Percentiles rank a stretch among this genome's conserved stretches.
Conservation (phyloP, 2,329 filamentous ascomycete genomes). For the Rhinocladiella mackenziei region DNA sequence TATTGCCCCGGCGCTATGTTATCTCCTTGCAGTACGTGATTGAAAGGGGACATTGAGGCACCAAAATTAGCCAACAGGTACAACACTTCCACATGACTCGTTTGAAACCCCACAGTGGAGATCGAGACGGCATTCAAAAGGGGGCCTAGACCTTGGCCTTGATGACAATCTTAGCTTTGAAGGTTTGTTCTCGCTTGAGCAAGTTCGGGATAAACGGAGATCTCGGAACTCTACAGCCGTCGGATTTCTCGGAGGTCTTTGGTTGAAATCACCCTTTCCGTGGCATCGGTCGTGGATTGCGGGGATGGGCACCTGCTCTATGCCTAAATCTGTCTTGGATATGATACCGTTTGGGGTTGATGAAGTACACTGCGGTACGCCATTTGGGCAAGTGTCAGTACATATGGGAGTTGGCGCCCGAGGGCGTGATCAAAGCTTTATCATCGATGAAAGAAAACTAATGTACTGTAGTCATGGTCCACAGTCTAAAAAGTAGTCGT, state of each 20-base stretch:
- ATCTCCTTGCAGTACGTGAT: not conserved
- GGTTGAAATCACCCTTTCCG: too few relatives aligned
- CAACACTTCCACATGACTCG: not conserved
- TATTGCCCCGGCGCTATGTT: not conserved
- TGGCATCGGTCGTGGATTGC: too few relatives aligned
- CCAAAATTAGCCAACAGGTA: not conserved
- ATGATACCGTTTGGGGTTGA: not conserved
- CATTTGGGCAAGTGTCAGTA: not conserved
- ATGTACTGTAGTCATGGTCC: not conserved
- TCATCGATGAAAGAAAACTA: too few relatives aligned
- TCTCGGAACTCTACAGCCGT: not conserved
- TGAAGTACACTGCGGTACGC: not conserved
- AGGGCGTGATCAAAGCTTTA: not conserved
- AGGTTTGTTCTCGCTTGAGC: not conserved
- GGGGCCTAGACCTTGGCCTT: too few relatives aligned
- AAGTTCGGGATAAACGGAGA: not conserved
- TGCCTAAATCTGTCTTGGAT: not conserved
- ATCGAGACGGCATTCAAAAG: too few relatives aligned
- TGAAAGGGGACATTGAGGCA: not conserved
- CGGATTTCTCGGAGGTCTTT: constrained; percentile 1
- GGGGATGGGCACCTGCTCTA: too few relatives aligned
- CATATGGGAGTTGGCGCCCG: not conserved
- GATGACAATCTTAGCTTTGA: too few relatives aligned
- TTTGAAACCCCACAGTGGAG: too few relatives aligned
- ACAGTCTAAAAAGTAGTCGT: not conserved